phyloP scores from a whole-genome alignment of 495 filamentous ascomycete genomes.

The Talaromyces proteolyticus region DNA sequence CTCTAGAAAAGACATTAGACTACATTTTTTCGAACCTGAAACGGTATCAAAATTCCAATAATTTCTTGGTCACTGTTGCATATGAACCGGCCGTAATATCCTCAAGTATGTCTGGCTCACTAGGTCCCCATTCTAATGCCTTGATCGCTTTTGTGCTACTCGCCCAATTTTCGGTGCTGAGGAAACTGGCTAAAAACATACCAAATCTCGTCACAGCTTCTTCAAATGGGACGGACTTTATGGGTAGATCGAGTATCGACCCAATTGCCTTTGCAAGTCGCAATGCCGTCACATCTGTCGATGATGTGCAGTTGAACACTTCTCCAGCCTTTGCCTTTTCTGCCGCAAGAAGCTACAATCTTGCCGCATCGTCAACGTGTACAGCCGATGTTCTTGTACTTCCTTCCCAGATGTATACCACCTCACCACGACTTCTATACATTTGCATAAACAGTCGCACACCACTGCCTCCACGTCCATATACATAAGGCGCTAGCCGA shows the following conservation, averaged over 20 bases:
- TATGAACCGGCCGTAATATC: slow-evolving; percentile 2
- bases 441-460: slow-evolving; percentile 18
- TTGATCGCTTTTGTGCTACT: slow-evolving; percentile 23
- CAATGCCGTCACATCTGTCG: slow-evolving; percentile 17
- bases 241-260: slow-evolving; percentile 14
- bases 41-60: too few species aligned
- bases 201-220: slow-evolving; percentile 16
- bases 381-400: slow-evolving; percentile 16
- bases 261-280: slow-evolving; percentile 25
- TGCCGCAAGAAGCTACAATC: slow-evolving; percentile 29
- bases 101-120: slow-evolving; percentile 16
- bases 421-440: slow-evolving; percentile 12
- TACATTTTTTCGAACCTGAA: too few species aligned
- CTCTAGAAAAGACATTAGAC: too few species aligned
- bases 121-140: slow-evolving; percentile 27
- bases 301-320: slow-evolving; percentile 20
- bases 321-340: slow-evolving; percentile 19
- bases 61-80: neutral
- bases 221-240: slow-evolving; percentile 11
- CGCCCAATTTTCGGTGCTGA: slow-evolving; percentile 18
- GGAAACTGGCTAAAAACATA: slow-evolving; percentile 19
- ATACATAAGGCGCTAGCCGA: slow-evolving; percentile 33
- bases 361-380: slow-evolving; percentile 37
- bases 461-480: slow-evolving; percentile 36
- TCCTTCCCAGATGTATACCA: slow-evolving; percentile 14